phyloP scores from a whole-genome alignment of 208 protist genomes.

The Trypanosomatidae sp. region DNA sequence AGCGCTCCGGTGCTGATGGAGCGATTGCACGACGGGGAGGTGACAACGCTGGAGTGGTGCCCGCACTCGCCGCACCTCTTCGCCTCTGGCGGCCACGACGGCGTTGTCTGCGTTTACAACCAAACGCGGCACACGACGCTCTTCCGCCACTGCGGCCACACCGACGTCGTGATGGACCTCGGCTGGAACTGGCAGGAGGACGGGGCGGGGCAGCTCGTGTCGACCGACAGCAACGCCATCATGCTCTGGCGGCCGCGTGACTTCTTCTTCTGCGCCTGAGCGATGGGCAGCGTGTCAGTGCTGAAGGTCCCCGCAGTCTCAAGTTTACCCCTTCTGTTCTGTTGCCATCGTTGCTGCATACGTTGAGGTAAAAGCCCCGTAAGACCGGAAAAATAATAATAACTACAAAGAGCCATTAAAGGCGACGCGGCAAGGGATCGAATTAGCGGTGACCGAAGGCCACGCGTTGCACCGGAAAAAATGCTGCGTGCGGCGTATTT shows the following conservation, averaged over 20 bases:
- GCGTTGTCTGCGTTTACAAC: constrained; percentile 74
- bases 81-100: constrained; percentile 71
- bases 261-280: constrained; percentile 59
- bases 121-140: constrained; percentile 43
- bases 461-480: too few relatives aligned
- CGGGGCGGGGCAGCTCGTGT: constrained; percentile 73
- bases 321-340: too few relatives aligned
- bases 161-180: constrained; percentile 77
- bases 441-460: too few relatives aligned
- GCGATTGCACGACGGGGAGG: constrained; percentile 56
- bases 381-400: too few relatives aligned
- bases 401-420: too few relatives aligned
- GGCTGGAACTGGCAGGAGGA: constrained; percentile 90
- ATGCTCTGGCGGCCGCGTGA: constrained; percentile 88
- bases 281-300: too few relatives aligned
- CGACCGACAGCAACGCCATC: constrained; percentile 76
- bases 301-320: too few relatives aligned
- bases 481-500: too few relatives aligned
- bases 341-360: too few relatives aligned
- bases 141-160: constrained; percentile 89
- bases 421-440: too few relatives aligned
- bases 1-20: constrained; percentile 39
- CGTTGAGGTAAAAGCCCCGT: too few relatives aligned
- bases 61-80: constrained; percentile 87
- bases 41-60: constrained; percentile 83